Conservation (phyloP, 1,284 basidiomycete genomes). For the Neotropicomus parvogracilis region DNA sequence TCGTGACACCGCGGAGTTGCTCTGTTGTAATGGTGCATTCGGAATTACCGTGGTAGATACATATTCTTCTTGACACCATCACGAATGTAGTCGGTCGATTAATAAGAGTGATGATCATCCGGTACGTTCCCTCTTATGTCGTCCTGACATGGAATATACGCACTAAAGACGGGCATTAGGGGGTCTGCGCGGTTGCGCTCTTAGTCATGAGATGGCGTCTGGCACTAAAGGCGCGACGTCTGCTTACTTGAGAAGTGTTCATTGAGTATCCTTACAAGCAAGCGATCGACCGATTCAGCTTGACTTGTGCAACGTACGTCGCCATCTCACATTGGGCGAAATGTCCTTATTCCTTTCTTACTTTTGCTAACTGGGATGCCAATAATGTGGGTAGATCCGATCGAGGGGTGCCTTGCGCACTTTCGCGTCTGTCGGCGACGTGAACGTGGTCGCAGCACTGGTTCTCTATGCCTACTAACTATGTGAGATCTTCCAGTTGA, state of each 20-base stretch:
- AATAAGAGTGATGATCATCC: too few species aligned
- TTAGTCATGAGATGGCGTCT: constrained; percentile 59
- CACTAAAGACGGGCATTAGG: constrained; percentile 37
- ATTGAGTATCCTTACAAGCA: constrained; percentile 58
- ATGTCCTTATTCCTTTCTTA: too few species aligned
- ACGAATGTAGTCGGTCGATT: too few species aligned
- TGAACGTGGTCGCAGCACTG: constrained; percentile 69
- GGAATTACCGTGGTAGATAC: too few species aligned
- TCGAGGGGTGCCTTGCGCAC: constrained; percentile 64
- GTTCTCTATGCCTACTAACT: constrained; percentile 80
- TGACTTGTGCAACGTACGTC: constrained; percentile 75
- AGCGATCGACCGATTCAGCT: constrained; percentile 61
- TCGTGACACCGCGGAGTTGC: too few species aligned
- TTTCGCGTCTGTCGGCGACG: constrained; percentile 64
- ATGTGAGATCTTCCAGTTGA: constrained; percentile 68
- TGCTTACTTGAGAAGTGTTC: constrained; percentile 54
- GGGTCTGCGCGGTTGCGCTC: constrained; percentile 43
- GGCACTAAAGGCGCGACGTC: constrained; percentile 55
- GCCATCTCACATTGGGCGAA: not conserved
- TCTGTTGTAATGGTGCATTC: too few species aligned
- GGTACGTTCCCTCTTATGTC: too few species aligned
- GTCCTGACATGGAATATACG: too few species aligned
- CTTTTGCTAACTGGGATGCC: not conserved
- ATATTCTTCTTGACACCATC: too few species aligned
- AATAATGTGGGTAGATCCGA: constrained; percentile 67